A percentile compares a stretch with the other conserved stretches of the same genome.
phyloP scores from a whole-genome alignment of 164 flowering plant genomes.

The Platanus orientalis region DNA sequence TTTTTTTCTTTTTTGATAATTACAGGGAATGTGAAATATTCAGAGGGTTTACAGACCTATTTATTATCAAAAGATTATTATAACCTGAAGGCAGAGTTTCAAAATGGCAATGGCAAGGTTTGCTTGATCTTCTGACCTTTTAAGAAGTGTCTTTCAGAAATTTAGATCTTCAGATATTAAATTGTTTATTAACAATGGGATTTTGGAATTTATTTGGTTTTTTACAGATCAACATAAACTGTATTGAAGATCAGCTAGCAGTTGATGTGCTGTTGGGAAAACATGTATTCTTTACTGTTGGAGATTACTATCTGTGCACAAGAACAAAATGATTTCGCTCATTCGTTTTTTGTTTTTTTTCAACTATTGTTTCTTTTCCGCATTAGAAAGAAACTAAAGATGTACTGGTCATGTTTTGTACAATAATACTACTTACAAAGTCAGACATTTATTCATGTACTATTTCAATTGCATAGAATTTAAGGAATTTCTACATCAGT shows the following conservation, averaged over 20 bases:
- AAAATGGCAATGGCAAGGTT: too few species aligned
- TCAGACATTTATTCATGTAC: too few species aligned
- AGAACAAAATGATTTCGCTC: conserved; percentile 27
- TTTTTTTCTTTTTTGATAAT: too few species aligned
- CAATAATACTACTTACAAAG: too few species aligned
- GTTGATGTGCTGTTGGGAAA: conserved; percentile 48
- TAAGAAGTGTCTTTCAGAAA: neutral
- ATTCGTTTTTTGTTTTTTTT: too few species aligned
- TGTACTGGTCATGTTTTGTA: too few species aligned
- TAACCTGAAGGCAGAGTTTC: conserved; percentile 65
- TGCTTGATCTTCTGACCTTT: neutral
- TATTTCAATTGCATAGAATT: too few species aligned
- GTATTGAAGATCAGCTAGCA: conserved; percentile 51
- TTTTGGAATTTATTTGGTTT: neutral
- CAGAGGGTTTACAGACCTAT: conserved; percentile 38
- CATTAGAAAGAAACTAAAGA: too few species aligned
- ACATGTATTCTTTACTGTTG: conserved; percentile 55
- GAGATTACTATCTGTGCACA: conserved; percentile 41
- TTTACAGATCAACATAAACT: conserved; percentile 52
- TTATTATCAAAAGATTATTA: too few species aligned
- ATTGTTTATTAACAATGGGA: neutral
- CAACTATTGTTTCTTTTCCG: too few species aligned
- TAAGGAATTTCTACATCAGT: too few species aligned
- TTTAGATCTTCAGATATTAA: neutral
- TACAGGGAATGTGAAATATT: conserved; percentile 39